Conservation (phyloP, 2,329 filamentous ascomycete species). For the Xylariaceae sp. region DNA sequence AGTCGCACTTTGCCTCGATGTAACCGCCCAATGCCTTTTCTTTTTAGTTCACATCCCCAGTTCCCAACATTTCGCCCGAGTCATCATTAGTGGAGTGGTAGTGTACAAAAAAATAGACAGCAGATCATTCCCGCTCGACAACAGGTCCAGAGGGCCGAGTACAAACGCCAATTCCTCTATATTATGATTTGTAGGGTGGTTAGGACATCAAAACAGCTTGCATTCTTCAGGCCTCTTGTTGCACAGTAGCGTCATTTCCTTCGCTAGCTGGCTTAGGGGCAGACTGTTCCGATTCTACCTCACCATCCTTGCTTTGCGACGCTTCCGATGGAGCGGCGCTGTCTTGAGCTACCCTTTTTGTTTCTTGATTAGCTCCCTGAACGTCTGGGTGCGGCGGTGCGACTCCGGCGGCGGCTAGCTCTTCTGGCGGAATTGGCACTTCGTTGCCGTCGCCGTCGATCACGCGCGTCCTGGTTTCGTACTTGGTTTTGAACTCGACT, state of each 20-base stretch:
- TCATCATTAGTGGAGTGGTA: constrained; percentile 27
- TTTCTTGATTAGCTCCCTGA: constrained; percentile 59
- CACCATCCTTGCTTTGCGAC: constrained; percentile 55
- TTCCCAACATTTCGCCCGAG: constrained; percentile 21
- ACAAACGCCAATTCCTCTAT: constrained; percentile 4
- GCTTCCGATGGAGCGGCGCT: constrained; percentile 39
- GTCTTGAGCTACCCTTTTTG: constrained; percentile 42
- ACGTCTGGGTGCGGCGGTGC: constrained; percentile 61
- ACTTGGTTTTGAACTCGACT: constrained; percentile 91
- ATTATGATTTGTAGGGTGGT: neutral
- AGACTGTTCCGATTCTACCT: constrained; percentile 54
- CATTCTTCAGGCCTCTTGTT: neutral
- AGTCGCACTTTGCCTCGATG: neutral
- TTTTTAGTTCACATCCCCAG: constrained; percentile 16
- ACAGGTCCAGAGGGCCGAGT: constrained; percentile 13
- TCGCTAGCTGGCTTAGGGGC: constrained; percentile 63
- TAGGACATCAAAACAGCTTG: neutral
- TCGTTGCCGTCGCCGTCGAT: constrained; percentile 80
- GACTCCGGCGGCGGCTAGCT: constrained; percentile 40
- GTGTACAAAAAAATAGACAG: constrained; percentile 24
- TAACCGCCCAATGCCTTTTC: constrained; percentile 8
- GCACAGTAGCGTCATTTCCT: constrained; percentile 53
- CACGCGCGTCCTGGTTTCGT: constrained; percentile 88
- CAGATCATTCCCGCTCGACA: constrained; percentile 11
- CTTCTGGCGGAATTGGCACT: constrained; percentile 49